Percentiles rank a stretch among this genome's conserved stretches.
phyloP scores from a whole-genome alignment of 345 rosid species.

The Linum usitatissimum region DNA sequence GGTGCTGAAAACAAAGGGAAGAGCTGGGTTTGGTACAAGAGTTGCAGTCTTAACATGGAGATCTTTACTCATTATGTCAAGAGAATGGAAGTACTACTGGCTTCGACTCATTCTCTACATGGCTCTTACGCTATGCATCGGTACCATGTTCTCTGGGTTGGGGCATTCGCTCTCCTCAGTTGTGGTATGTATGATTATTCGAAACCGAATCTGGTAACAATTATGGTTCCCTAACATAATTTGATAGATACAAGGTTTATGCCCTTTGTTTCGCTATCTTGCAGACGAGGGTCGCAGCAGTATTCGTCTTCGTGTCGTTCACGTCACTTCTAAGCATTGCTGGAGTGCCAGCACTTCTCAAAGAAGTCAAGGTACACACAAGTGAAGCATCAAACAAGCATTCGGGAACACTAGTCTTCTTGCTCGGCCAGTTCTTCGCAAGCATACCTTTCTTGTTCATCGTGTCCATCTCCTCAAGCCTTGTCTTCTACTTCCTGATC shows the following conservation, averaged over 20 bases:
- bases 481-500: slow-evolving; percentile 80
- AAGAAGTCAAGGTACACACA: slow-evolving; percentile 77
- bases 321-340: slow-evolving; percentile 77
- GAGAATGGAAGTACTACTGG: slow-evolving; percentile 99
- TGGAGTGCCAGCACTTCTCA: slow-evolving; percentile 61
- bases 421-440: slow-evolving; percentile 81
- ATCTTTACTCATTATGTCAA: slow-evolving; percentile 85
- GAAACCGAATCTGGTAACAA: too few relatives aligned
- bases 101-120: slow-evolving; percentile 78
- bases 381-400: slow-evolving; percentile 82
- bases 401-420: slow-evolving; percentile 81
- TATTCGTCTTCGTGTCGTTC: slow-evolving; percentile 78
- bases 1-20: slow-evolving; percentile 79
- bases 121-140: slow-evolving; percentile 69
- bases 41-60: slow-evolving; percentile 95
- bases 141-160: slow-evolving; percentile 78
- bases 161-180: slow-evolving; percentile 92
- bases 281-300: slow-evolving; percentile 83
- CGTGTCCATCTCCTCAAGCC: slow-evolving; percentile 90
- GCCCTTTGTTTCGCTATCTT: slow-evolving; percentile 4
- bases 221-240: too few relatives aligned
- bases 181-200: slow-evolving; percentile 41
- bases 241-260: neutral
- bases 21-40: slow-evolving; percentile 61
- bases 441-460: slow-evolving; percentile 96